Conservation (phyloP, 2,329 filamentous ascomycete species). For the Aspergillus clavatus region DNA sequence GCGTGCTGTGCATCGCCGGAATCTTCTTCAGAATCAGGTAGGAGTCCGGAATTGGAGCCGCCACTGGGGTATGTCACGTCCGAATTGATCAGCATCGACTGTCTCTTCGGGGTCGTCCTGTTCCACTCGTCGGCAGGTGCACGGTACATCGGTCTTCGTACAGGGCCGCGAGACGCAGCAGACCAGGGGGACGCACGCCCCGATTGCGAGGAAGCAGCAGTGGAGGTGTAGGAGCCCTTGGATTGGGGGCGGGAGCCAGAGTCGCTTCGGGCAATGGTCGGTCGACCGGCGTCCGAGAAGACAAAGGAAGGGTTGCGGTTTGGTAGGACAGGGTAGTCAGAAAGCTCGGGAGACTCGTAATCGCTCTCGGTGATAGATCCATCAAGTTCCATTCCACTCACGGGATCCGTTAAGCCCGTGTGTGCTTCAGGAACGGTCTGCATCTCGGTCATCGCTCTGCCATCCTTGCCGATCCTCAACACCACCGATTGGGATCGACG, state of each 20-base stretch:
- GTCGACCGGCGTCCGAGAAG: constrained; percentile 31
- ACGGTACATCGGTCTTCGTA: constrained; percentile 21
- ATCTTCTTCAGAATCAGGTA: constrained; percentile 27
- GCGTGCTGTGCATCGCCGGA: constrained; percentile 45
- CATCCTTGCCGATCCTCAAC: constrained; percentile 46
- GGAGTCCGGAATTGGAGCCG: constrained; percentile 22
- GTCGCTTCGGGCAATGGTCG: constrained; percentile 30
- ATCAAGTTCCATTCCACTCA: constrained; percentile 38
- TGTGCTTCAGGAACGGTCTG: constrained; percentile 31
- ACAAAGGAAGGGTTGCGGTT: constrained; percentile 39
- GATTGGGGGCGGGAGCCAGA: constrained; percentile 38
- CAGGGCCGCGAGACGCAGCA: constrained; percentile 27
- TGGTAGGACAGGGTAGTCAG: constrained; percentile 34
- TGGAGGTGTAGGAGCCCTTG: constrained; percentile 42
- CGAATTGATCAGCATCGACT: constrained; percentile 27
- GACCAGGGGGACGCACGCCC: constrained; percentile 41
- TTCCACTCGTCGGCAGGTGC: constrained; percentile 25
- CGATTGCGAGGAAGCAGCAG: constrained; percentile 38
- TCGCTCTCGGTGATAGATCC: constrained; percentile 43
- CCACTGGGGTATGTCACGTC: constrained; percentile 31
- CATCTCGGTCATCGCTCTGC: constrained; percentile 45
- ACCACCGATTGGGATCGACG: constrained; percentile 40
- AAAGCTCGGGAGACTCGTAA: constrained; percentile 38
- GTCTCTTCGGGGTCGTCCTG: constrained; percentile 33
- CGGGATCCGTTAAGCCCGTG: constrained; percentile 31